Percentiles rank a stretch among this genome's conserved stretches.
Conservation (phyloP, 2,329 filamentous ascomycete genomes). For the Calonectria fujianensis region DNA sequence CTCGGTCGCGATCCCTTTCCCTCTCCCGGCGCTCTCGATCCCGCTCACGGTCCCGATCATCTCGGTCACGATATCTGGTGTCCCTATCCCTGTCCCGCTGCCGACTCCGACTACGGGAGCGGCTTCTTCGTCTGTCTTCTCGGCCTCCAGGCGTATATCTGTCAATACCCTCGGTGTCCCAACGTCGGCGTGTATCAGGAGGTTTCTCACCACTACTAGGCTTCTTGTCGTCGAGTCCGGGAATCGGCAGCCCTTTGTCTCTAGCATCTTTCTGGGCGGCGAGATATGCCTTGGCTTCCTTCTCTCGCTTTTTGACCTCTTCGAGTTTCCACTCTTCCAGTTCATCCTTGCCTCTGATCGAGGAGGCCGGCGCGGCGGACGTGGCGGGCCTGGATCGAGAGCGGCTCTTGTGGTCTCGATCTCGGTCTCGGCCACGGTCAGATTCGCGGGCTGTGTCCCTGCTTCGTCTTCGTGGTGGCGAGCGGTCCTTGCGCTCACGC, state of each 20-base stretch:
- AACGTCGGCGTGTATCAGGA: slow-evolving; percentile 61
- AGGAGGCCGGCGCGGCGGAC: slow-evolving; percentile 61
- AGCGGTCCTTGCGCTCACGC: slow-evolving; percentile 55
- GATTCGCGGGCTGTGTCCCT: slow-evolving; percentile 55
- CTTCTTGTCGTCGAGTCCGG: slow-evolving; percentile 74
- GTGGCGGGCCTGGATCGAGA: slow-evolving; percentile 65
- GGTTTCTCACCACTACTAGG: slow-evolving; percentile 66
- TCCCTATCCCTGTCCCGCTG: slow-evolving; percentile 56
- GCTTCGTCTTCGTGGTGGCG: slow-evolving; percentile 53
- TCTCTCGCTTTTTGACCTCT: slow-evolving; percentile 77
- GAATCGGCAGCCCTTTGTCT: slow-evolving; percentile 74
- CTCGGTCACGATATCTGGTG: slow-evolving; percentile 52
- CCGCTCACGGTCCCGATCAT: slow-evolving; percentile 50
- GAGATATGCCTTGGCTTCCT: slow-evolving; percentile 79
- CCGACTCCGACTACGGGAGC: slow-evolving; percentile 60
- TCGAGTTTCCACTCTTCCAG: slow-evolving; percentile 76
- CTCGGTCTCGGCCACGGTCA: slow-evolving; percentile 50
- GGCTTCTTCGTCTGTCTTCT: slow-evolving; percentile 62
- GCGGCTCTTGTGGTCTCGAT: slow-evolving; percentile 64
- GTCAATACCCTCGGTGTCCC: slow-evolving; percentile 60
- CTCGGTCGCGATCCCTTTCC: slow-evolving; percentile 48
- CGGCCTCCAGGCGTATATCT: slow-evolving; percentile 69
- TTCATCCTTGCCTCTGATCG: slow-evolving; percentile 67
- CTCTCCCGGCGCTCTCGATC: slow-evolving; percentile 33
- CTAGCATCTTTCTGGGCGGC: slow-evolving; percentile 77